phyloP scores from a whole-genome alignment of 495 filamentous ascomycete species.

The Oleoguttula mirabilis region DNA sequence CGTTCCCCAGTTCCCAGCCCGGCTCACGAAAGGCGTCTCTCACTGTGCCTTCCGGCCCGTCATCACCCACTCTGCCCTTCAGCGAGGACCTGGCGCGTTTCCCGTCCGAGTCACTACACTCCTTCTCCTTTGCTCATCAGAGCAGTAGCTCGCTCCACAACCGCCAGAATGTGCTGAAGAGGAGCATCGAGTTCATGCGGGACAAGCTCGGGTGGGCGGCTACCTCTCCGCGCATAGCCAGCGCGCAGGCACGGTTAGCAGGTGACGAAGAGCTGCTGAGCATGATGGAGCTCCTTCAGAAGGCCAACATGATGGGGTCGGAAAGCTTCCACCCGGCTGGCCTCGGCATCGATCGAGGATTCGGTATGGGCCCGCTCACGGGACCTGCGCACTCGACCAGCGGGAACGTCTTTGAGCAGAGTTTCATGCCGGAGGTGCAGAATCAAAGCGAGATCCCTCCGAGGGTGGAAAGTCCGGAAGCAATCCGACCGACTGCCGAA shows the following conservation, averaged over 20 bases:
- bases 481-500: background rate
- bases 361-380: conserved; percentile 47
- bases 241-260: conserved; percentile 66
- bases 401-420: conserved; percentile 70
- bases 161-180: conserved; percentile 84
- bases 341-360: conserved; percentile 1
- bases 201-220: conserved; percentile 78
- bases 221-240: conserved; percentile 51
- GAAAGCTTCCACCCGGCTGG: conserved; percentile 32
- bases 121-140: conserved; percentile 96
- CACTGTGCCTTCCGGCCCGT: conserved; percentile 44
- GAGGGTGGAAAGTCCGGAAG: conserved; percentile 4
- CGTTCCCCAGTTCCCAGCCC: conserved; percentile 42
- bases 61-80: conserved; percentile 55
- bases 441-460: conserved; percentile 37
- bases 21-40: conserved; percentile 41
- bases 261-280: conserved; percentile 80
- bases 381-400: conserved; percentile 58
- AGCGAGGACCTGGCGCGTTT: conserved; percentile 85
- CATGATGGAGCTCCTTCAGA: conserved; percentile 77
- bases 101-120: conserved; percentile 90
- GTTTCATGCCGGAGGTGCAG: conserved; percentile 37
- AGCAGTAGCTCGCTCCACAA: conserved; percentile 83
- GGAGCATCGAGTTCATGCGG: conserved; percentile 94
- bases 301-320: conserved; percentile 58